phyloP scores from a whole-genome alignment of 768 basidiomycete species.

The Exidia glandulosa region DNA sequence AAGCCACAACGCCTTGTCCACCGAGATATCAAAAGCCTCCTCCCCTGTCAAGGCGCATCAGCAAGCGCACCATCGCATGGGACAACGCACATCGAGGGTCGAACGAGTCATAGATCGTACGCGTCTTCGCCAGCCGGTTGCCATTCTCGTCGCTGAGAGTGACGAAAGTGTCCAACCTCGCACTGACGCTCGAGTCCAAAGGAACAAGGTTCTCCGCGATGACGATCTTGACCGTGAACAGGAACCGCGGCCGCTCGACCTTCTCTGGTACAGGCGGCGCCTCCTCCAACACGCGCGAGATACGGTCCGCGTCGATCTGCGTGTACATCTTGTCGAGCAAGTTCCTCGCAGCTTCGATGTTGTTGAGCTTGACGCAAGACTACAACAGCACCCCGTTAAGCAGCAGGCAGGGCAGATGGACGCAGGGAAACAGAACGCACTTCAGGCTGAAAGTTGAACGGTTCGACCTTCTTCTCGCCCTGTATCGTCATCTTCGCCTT shows the following conservation, averaged over 20 bases:
- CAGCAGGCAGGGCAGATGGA: neutral
- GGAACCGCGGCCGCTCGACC: conserved; percentile 51
- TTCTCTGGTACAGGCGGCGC: conserved; percentile 68
- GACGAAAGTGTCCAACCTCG: conserved; percentile 83
- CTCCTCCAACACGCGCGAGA: conserved; percentile 49
- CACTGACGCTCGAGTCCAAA: conserved; percentile 61
- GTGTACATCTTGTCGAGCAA: conserved; percentile 91
- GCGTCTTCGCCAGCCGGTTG: conserved; percentile 81
- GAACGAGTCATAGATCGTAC: conserved; percentile 86
- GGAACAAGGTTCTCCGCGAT: conserved; percentile 83
- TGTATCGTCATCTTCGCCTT: conserved; percentile 68
- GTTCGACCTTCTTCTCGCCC: conserved; percentile 86
- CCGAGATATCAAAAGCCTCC: conserved; percentile 90
- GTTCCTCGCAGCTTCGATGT: conserved; percentile 83
- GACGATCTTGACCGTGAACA: conserved; percentile 90
- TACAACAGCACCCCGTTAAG: conserved; percentile 20
- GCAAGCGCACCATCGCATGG: neutral
- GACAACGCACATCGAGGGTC: conserved; percentile 72
- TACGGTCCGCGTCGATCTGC: conserved; percentile 81
- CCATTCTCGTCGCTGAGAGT: conserved; percentile 91
- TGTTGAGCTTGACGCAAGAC: conserved; percentile 96
- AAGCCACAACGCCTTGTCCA: conserved; percentile 90
- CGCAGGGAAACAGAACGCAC: conserved; percentile 15
- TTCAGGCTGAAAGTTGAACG: conserved; percentile 82
- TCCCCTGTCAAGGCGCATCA: conserved; percentile 53